Evolutionary conservation across 2,329 filamentous ascomycete genomes (phyloP).

Genomic region (Biscogniauxia sp.): DNA sequence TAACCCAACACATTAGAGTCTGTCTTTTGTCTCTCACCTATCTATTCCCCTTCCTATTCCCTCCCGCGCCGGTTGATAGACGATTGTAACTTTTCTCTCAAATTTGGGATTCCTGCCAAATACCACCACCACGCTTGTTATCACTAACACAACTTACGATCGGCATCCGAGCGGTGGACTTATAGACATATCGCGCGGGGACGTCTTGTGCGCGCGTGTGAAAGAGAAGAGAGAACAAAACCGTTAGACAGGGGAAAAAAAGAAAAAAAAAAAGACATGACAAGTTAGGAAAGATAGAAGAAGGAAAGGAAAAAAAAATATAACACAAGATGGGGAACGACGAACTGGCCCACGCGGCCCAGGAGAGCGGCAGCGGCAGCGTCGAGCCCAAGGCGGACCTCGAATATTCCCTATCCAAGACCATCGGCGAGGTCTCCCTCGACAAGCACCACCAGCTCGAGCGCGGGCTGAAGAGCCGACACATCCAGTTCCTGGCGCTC

Average conservation of each 20-base stretch:
- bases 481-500: conserved; percentile 60
- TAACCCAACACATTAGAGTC: no score
- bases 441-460: conserved; percentile 43
- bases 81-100: no score
- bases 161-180: no score
- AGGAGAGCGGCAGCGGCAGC: conserved; percentile 14
- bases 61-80: no score
- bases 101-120: no score
- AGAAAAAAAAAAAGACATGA: neutral
- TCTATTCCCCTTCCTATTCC: no score
- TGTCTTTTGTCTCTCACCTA: no score
- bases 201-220: no score
- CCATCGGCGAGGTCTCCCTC: conserved; percentile 31
- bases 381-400: conserved; percentile 19
- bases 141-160: no score
- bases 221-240: no score
- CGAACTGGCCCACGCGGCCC: conserved; percentile 15
- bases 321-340: conserved; percentile 15
- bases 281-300: neutral
- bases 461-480: conserved; percentile 57
- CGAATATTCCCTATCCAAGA: conserved; percentile 24
- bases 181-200: neutral
- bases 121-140: no score
- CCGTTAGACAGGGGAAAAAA: no score
- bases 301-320: neutral